These are phyloP conservation scores for Hypoxylon sp. DNA, from an alignment of 2,329 filamentous ascomycete species.

Conservation along the genomic window DNA sequence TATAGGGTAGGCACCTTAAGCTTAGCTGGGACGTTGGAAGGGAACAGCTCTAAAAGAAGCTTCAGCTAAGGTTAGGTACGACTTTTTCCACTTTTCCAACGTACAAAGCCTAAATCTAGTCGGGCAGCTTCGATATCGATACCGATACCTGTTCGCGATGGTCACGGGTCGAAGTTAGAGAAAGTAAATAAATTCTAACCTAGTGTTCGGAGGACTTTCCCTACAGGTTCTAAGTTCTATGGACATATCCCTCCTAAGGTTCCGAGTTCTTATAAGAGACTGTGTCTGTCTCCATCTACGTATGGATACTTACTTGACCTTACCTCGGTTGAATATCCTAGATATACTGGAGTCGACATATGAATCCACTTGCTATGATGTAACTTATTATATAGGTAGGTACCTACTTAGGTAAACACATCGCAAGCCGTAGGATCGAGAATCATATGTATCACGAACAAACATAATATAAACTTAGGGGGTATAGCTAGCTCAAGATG, in stretches of 20 bases:
- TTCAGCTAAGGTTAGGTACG: conserved; percentile 9
- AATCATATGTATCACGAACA: neutral
- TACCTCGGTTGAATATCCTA: neutral
- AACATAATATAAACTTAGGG: neutral
- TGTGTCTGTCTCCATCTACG: neutral
- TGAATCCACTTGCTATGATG: neutral
- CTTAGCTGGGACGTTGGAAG: conserved; percentile 14
- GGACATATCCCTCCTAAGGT: conserved; percentile 13
- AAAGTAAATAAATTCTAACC: neutral
- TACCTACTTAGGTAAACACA: too few relatives aligned
- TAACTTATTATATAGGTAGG: neutral
- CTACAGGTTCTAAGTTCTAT: conserved; percentile 24
- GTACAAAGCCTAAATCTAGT: neutral
- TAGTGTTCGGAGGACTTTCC: conserved; percentile 29
- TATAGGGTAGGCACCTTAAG: conserved; percentile 26
- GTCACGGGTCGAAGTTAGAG: neutral
- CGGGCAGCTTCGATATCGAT: conserved; percentile 2
- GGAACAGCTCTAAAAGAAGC: conserved; percentile 19
- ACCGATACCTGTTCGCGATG: neutral
- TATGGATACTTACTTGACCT: neutral
- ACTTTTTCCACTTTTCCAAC: neutral
- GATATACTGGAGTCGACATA: neutral
- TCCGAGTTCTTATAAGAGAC: neutral
- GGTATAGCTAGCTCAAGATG: neutral
- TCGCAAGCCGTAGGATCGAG: neutral